phyloP scores from a whole-genome alignment of 768 basidiomycete genomes.

The Tulasnella sp. region DNA sequence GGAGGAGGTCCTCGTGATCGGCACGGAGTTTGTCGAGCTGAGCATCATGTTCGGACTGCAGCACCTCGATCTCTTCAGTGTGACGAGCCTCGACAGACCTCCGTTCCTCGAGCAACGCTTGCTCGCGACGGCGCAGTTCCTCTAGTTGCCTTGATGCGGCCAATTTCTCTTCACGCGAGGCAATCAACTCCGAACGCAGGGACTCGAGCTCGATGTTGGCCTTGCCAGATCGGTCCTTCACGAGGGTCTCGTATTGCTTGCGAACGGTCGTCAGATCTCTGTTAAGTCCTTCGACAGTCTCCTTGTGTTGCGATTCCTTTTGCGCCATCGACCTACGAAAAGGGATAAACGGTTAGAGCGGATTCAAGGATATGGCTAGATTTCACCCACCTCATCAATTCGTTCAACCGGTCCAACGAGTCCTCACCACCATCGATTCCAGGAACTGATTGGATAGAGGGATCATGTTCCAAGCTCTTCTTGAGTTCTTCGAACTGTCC shows the following conservation, averaged over 20 bases:
- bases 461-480: constrained; percentile 53
- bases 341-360: constrained; percentile 26
- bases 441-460: background rate
- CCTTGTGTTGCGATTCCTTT: constrained; percentile 87
- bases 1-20: constrained; percentile 37
- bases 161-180: constrained; percentile 42
- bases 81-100: constrained; percentile 35
- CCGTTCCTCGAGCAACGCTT: constrained; percentile 40
- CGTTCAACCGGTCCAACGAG: constrained; percentile 74
- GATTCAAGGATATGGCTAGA: background rate
- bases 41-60: constrained; percentile 46
- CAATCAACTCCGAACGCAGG: constrained; percentile 43
- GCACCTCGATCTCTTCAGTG: constrained; percentile 41
- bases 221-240: constrained; percentile 82
- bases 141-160: constrained; percentile 52
- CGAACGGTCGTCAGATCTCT: constrained; percentile 42
- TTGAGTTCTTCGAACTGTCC: constrained; percentile 72
- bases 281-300: constrained; percentile 69
- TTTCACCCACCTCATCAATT: constrained; percentile 78
- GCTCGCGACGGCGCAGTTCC: constrained; percentile 54
- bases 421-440: constrained; percentile 38
- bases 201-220: constrained; percentile 84
- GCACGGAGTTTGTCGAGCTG: constrained; percentile 32
- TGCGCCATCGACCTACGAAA: constrained; percentile 84
- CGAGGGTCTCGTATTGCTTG: constrained; percentile 77